A percentile compares a stretch with the other conserved stretches of the same genome.
phyloP scores from a whole-genome alignment of 306 rosid genomes.

The Rubus parviflorus region DNA sequence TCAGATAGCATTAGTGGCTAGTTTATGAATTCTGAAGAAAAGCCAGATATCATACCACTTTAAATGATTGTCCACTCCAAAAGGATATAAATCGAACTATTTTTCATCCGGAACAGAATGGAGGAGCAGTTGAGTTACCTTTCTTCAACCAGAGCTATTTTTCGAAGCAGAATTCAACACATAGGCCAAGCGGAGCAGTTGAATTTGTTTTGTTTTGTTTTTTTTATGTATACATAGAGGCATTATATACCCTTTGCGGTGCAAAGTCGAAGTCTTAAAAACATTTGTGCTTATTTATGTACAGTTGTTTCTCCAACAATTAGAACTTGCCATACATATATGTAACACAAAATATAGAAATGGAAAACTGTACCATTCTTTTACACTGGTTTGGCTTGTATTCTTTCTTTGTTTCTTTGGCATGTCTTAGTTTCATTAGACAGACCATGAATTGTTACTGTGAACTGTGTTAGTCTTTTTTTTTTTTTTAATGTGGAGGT shows the following conservation, averaged over 20 bases:
- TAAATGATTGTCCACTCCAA: background rate
- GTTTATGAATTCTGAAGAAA: slow-evolving; percentile 20
- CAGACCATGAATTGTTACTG: background rate
- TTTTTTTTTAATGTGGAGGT: background rate
- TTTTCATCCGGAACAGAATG: background rate
- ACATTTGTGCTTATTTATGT: background rate
- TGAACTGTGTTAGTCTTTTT: background rate
- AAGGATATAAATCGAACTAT: background rate
- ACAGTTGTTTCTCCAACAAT: slow-evolving; percentile 1
- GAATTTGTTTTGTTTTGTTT: background rate
- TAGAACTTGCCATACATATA: slow-evolving; percentile 2
- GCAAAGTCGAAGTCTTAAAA: background rate
- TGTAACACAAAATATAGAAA: background rate
- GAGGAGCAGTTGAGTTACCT: background rate
- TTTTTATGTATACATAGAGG: slow-evolving; percentile 2
- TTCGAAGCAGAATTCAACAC: background rate
- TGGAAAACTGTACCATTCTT: slow-evolving; percentile 4
- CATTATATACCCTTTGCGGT: background rate
- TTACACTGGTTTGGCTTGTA: background rate
- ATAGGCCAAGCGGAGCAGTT: background rate
- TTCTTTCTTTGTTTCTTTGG: too few relatives aligned
- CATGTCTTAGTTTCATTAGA: too few relatives aligned
- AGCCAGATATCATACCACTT: background rate
- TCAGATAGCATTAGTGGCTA: slow-evolving; percentile 43
- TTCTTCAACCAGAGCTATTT: background rate